Evolutionary conservation across 2,329 filamentous ascomycete genomes (phyloP), one percentile per base, ranked within the genome.

Genomic region (Fusarium oligoseptatum): DNA sequence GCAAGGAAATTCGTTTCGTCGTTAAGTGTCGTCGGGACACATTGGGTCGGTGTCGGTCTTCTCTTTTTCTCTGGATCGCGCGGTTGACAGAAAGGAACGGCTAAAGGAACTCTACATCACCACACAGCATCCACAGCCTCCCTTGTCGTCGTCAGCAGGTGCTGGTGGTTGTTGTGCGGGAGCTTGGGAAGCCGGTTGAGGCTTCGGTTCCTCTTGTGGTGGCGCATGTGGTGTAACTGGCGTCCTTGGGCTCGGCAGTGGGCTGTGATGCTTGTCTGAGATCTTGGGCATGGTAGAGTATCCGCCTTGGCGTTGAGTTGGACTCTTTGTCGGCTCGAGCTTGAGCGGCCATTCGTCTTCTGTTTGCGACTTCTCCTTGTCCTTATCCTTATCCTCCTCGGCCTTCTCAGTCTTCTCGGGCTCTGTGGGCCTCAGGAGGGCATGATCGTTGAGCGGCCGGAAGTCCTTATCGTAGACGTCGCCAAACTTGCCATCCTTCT

Each of bases 391-490:
- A 22, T 74, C 68, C 2, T 72, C 68, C 4, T 70, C 24, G 45
- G 15, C 58, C 4, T 41, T 45, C 9, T 72, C 60, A 14, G 76
- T 69, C 58, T 82, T 82, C 20, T 80, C 82, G 22, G 75, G 34
- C 61, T 86, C 86, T 6, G 87, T 85, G 2, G 85, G 86, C 68
- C 81, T 85, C 39, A 84, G 78, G 73, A 89, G 86, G 4, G 85
- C 83, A 55, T 93, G 90, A 58, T 93, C 90, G 41, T 94, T 97
- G 72, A 98, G 85, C 7, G 95, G 92, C 20, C 93, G 91, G 84
- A 98, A 97, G 69, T 97, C 92, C 72, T 91, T 94, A 84, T 98
- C 95, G 81, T 98, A 98, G 29, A 93, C 88, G 68, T 91, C 94
- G 4, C 95, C 95, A 73, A 94, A 94, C 74, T 94, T 95, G 73